Base-by-base conservation (phyloP, 345 rosid genomes). In the Triadica sebifera region DNA sequence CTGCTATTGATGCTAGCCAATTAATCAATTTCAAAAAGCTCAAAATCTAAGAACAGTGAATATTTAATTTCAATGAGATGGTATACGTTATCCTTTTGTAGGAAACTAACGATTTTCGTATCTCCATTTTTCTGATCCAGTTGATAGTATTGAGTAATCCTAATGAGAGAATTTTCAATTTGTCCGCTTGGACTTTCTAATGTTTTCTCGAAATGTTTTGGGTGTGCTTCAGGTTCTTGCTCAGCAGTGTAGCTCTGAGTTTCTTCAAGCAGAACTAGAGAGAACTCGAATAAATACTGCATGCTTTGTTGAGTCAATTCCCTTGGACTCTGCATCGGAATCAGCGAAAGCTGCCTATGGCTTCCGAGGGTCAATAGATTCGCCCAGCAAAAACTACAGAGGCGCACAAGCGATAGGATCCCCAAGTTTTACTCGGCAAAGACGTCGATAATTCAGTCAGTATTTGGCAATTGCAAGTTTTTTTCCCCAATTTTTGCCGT, bases 221-320 rank as follows among this genome's bases (percentile, higher is more conserved):
- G 24, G 49, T 75, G 60, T 25, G 58, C 17, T 52, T 74, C 88
- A 92, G 98, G 95, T 91, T 69, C 84, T 92, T 45, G 91, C 96
- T 15, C 91, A 94, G 82, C 99, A 95, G 77, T 88, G 80, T 70
- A 85, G 93, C 76, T 74, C 90, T 2, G 99, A 93, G 73, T 79
- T 95, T 74, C 91, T 95, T 46, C 97, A 90, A 80, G 37, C 80
- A 58, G 99, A 95, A 83, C 84, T 95, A 9, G 98, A 93, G 85
- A 91, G 93, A 73, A 93, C 99, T 46, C 94, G 94, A n/a, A 77
- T 91, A 43, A 95, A 95, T 78, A 86, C 92, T 8, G 98, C 98
- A 72, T 95, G 99, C 81, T 95, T 95, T 50, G 86, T 80, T 4
- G 96, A 90, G 82, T 85, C 98, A 0, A 82, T 85, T 13, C 84